Conservation (phyloP, 2,329 filamentous ascomycete genomes). For the Triangularia verruculosa region DNA sequence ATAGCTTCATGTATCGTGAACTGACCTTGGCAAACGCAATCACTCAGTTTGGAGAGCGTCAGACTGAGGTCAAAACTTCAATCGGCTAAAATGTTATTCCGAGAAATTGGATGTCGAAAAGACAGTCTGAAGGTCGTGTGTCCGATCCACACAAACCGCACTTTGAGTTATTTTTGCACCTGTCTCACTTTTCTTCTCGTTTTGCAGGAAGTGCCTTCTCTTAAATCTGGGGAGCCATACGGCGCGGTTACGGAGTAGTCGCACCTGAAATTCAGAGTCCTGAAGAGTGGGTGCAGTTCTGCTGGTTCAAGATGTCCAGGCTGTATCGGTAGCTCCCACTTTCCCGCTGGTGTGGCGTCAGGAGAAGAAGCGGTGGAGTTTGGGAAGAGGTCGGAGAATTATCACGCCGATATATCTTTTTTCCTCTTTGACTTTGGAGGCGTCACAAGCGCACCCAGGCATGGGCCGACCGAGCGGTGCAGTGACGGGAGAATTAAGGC, state of each 20-base stretch:
- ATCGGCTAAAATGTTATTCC: neutral
- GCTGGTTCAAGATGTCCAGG: neutral
- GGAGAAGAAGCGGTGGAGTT: neutral
- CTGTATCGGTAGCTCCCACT: neutral
- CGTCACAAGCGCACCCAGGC: neutral
- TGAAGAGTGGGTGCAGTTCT: neutral
- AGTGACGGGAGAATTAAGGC: constrained; percentile 2
- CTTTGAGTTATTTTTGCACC: neutral
- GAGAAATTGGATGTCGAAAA: neutral
- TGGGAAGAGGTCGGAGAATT: neutral
- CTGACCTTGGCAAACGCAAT: too few species aligned
- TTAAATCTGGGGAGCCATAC: too few species aligned
- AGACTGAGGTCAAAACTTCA: neutral
- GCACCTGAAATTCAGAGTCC: neutral
- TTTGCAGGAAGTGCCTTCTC: neutral
- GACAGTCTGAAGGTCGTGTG: neutral
- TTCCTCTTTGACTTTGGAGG: neutral
- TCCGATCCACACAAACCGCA: neutral
- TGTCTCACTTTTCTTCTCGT: neutral
- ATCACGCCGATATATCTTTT: neutral
- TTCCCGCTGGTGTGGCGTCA: neutral
- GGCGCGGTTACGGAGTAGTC: neutral
- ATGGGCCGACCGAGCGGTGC: constrained; percentile 5
- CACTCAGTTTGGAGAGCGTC: neutral
- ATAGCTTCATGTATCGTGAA: too few species aligned